Conservation (phyloP, 805 yeast genomes). For the Yamadazyma sp. region DNA sequence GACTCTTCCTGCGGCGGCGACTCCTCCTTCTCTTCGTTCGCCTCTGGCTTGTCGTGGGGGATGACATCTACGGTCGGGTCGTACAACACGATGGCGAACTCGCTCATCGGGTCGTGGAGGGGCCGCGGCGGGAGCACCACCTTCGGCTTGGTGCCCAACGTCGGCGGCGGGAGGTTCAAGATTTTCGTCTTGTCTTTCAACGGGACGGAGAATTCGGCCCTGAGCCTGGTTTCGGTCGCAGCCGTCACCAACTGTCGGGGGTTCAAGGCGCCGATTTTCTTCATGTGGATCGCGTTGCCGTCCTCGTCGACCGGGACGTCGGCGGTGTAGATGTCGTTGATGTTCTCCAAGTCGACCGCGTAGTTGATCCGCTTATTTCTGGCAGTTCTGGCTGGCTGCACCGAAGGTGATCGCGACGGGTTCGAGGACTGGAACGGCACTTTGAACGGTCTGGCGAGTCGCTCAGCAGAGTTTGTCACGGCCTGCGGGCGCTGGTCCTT, state of each 20-base stretch:
- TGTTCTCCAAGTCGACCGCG: conserved; percentile 23
- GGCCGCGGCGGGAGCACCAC: conserved; percentile 80
- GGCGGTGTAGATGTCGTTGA: conserved; percentile 15
- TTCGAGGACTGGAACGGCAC: conserved; percentile 50
- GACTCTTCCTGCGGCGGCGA: conserved; percentile 9
- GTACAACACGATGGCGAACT: conserved; percentile 89
- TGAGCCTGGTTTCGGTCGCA: conserved; percentile 39
- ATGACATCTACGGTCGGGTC: conserved; percentile 87
- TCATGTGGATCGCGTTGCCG: conserved; percentile 34
- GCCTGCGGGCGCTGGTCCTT: conserved; percentile 54
- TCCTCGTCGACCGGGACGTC: conserved; percentile 19
- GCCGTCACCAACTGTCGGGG: conserved; percentile 50
- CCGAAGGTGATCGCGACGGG: conserved; percentile 5
- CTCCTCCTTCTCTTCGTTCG: conserved; percentile 10
- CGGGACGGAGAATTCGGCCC: conserved; percentile 58
- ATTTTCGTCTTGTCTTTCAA: conserved; percentile 41
- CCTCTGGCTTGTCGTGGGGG: conserved; percentile 26
- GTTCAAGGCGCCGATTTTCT: conserved; percentile 56
- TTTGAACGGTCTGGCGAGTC: conserved; percentile 65
- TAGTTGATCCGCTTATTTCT: conserved; percentile 33
- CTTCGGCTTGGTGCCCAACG: conserved; percentile 77
- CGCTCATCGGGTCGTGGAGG: conserved; percentile 91
- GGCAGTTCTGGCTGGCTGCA: conserved; percentile 23
- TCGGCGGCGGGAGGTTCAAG: conserved; percentile 59
- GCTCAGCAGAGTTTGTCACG: conserved; percentile 49